Evolutionary conservation across 306 rosid genomes (phyloP).

Genomic region (Ormosia semicastrata): DNA sequence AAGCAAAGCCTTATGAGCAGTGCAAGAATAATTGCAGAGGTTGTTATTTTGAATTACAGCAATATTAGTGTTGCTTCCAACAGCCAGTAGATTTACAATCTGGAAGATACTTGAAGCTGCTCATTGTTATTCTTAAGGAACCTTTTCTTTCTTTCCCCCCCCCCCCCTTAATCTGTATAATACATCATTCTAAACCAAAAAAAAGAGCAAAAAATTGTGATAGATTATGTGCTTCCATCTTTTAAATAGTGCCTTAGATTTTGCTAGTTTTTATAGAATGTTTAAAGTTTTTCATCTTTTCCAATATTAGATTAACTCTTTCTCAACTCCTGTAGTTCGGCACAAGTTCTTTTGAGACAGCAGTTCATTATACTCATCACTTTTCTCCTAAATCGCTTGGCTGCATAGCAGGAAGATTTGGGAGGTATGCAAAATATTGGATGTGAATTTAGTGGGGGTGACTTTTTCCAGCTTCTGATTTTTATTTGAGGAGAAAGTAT

Average conservation of each 20-base stretch:
- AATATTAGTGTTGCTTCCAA: background rate
- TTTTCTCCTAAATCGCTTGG: slow-evolving; percentile 91
- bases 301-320: slow-evolving; percentile 31
- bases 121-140: background rate
- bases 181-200: background rate
- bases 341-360: slow-evolving; percentile 71
- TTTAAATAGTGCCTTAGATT: slow-evolving; percentile 12
- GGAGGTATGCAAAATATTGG: slow-evolving; percentile 61
- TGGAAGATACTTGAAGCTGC: background rate
- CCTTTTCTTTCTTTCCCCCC: too few relatives aligned
- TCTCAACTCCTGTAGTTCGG: slow-evolving; percentile 63
- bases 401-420: slow-evolving; percentile 75
- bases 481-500: background rate
- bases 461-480: slow-evolving; percentile 3
- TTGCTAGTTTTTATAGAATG: slow-evolving; percentile 1
- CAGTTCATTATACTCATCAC: slow-evolving; percentile 66
- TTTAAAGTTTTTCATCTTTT: background rate
- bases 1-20: background rate
- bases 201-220: background rate
- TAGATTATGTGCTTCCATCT: slow-evolving; percentile 1
- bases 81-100: background rate
- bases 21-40: background rate
- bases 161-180: background rate
- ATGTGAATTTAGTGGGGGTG: background rate
- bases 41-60: background rate